A percentile compares a stretch with the other conserved stretches of the same genome.
These are phyloP conservation scores for Hemileia vastatrix DNA, from an alignment of 1,284 basidiomycete species.

Conservation along the genomic window DNA sequence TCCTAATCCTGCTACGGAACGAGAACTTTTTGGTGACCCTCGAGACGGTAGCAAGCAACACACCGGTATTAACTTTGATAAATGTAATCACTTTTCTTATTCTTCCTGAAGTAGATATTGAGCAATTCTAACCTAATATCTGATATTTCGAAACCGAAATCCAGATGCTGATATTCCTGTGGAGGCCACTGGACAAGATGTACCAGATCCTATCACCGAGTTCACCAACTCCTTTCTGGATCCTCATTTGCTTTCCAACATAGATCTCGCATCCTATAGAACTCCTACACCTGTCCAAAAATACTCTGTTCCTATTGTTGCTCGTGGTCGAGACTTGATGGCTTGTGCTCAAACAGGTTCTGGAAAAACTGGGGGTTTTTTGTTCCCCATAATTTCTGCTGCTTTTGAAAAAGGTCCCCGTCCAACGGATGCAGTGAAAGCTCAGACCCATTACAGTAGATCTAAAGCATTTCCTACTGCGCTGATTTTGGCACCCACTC, in stretches of 20 bases:
- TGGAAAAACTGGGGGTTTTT: conserved; percentile 96
- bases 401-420: conserved; percentile 77
- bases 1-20: conserved; percentile 77
- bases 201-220: conserved; percentile 79
- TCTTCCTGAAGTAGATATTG: too few species aligned
- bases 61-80: conserved; percentile 99
- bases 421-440: conserved; percentile 50
- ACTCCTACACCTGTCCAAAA: conserved; percentile 98
- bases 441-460: conserved; percentile 52
- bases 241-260: conserved; percentile 88
- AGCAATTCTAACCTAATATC: too few species aligned
- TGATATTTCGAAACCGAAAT: neutral
- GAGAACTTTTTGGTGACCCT: conserved; percentile 86
- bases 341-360: conserved; percentile 95
- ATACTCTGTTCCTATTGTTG: conserved; percentile 98
- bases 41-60: conserved; percentile 65
- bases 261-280: conserved; percentile 79
- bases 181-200: conserved; percentile 89
- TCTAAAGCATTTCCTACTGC: conserved; percentile 88
- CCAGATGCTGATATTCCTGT: conserved; percentile 90
- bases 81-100: conserved; percentile 49
- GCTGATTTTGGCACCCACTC: conserved; percentile 91
- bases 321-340: conserved; percentile 84
- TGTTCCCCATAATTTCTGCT: conserved; percentile 96
- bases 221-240: conserved; percentile 88